Base-by-base conservation (phyloP, 2,329 filamentous ascomycete genomes). In the Blastomyces emzantsi region DNA sequence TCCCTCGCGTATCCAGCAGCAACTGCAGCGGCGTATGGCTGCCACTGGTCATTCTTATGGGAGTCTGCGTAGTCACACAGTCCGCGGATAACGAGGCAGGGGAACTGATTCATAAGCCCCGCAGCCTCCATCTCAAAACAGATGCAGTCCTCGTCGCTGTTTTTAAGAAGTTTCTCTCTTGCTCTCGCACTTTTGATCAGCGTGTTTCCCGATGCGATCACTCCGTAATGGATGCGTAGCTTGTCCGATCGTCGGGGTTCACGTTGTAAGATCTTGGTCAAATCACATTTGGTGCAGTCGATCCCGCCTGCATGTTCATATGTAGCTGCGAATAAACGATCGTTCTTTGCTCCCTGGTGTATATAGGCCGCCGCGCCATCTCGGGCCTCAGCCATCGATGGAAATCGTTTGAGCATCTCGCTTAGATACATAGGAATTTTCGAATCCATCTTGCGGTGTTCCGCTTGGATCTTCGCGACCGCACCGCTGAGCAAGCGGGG, bases 191-290 rank as follows among this genome's bases (percentile, higher is more conserved):
- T 43, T 25, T 66, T 72, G 11, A 73, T 67, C 22, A 72, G 61
- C 28, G 67, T 64, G 47, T 71, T 67, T 4, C 70, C 71, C 1
- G 69, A 73, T 1, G 67, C 71, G 41, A 73, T 72, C 1, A 67
- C 62, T 0, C 72, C 71, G 57, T 72, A 70, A 61, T 70, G 66
- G 28, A 70, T 65, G 9, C 17, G 8, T 22, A 64, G 62, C 2
- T 66, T 62, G 9, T 64, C 19, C 1, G 64, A 57, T 1, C 15
- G 28, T 28, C 69, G 66, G n/a, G 43, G 30, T 7, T 41, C 30
- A 60, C 68, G 66, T 17, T 51, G 28, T 1, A 69, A 57, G 15
- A 69, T 56, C 36, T 68, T 64, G n/a, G 57, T 62, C 8, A 36
- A 41, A 60, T 70, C 65, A 59, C 69, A 71, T 22, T 59, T 45